A percentile compares a stretch with the other conserved stretches of the same genome.
Evolutionary conservation across 2,329 filamentous ascomycete species (phyloP).

Genomic region (Zalaria sp.): DNA sequence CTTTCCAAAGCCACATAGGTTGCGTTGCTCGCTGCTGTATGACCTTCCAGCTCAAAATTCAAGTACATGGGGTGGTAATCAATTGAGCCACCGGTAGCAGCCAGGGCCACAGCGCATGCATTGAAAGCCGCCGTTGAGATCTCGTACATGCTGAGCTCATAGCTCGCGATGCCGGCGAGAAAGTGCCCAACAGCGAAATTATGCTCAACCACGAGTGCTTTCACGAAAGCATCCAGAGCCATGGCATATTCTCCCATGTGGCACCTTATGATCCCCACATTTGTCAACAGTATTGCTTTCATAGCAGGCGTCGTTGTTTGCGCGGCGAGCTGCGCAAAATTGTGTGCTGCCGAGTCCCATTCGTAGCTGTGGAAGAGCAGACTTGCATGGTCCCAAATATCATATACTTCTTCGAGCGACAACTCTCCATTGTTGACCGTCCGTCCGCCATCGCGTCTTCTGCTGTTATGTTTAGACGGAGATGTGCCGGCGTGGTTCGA

Average conservation of each 20-base stretch:
- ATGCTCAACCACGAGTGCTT: slow-evolving; percentile 10
- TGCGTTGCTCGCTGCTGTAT: background rate
- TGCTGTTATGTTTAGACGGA: background rate
- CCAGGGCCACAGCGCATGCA: background rate
- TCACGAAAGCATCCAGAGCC: slow-evolving; percentile 11
- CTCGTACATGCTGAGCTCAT: slow-evolving; percentile 9
- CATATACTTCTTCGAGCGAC: slow-evolving; percentile 4
- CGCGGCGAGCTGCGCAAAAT: slow-evolving; percentile 12
- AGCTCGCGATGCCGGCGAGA: slow-evolving; percentile 15
- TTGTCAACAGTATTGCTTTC: slow-evolving; percentile 12
- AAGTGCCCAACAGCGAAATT: slow-evolving; percentile 11
- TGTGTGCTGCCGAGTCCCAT: slow-evolving; percentile 15
- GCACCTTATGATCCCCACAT: slow-evolving; percentile 15
- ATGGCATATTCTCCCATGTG: slow-evolving; percentile 14
- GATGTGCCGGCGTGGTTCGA: too few species aligned
- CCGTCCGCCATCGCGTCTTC: background rate
- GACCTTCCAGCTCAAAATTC: background rate
- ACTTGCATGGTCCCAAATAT: slow-evolving; percentile 20
- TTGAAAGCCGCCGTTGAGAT: slow-evolving; percentile 4
- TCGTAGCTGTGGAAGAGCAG: slow-evolving; percentile 17
- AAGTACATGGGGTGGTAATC: background rate
- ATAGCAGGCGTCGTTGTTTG: slow-evolving; percentile 6
- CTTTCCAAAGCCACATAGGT: background rate
- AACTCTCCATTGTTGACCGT: background rate
- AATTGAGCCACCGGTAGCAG: background rate